Conservation (phyloP, 2,329 filamentous ascomycete species). For the Zarea fungicola region DNA sequence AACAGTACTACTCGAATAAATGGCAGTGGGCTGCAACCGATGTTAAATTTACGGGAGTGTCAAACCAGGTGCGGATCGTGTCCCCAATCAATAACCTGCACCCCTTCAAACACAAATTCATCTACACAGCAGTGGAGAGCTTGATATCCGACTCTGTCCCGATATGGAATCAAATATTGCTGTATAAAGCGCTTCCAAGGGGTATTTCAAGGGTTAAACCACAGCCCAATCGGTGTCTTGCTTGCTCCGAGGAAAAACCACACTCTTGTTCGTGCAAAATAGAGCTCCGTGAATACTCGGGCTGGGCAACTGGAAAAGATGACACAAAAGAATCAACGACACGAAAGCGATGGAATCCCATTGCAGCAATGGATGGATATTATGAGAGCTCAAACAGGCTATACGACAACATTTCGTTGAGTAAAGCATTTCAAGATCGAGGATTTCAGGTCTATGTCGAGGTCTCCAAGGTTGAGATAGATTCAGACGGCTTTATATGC, state of each 20-base stretch:
- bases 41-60: too few relatives aligned
- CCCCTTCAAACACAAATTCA: not conserved
- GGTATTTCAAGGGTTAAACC: not conserved
- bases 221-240: not conserved
- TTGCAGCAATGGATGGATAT: not conserved
- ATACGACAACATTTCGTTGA: not conserved
- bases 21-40: too few relatives aligned
- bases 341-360: not conserved
- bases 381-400: not conserved
- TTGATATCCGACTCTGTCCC: not conserved
- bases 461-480: not conserved
- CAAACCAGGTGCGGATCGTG: too few relatives aligned
- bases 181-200: not conserved
- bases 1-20: too few relatives aligned
- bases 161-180: not conserved
- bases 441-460: conserved; percentile 3
- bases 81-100: conserved; percentile 4
- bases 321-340: not conserved
- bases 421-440: not conserved
- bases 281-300: not conserved
- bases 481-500: not conserved
- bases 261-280: not conserved
- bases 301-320: not conserved
- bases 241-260: not conserved
- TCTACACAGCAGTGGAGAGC: not conserved